These are phyloP conservation scores for Dendrobium catenatum DNA, from an alignment of 106 monocot genomes.

Conservation along the genomic window DNA sequence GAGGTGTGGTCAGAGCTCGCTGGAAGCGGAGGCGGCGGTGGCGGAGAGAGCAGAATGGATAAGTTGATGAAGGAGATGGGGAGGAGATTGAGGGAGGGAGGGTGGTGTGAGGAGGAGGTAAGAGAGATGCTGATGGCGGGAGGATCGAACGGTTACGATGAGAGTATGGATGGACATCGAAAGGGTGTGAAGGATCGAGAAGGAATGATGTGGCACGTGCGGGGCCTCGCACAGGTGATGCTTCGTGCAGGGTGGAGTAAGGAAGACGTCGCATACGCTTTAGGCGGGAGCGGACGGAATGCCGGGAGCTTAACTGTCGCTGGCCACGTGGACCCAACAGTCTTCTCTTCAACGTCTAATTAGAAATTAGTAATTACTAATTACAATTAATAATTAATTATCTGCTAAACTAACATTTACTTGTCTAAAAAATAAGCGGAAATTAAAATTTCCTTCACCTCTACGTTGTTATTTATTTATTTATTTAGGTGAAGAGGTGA, in stretches of 20 bases:
- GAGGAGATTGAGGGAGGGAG: constrained; percentile 38
- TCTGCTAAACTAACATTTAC: too few relatives aligned
- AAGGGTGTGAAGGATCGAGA: constrained; percentile 15
- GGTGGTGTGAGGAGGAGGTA: constrained; percentile 54
- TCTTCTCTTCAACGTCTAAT: too few relatives aligned
- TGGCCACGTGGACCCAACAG: too few relatives aligned
- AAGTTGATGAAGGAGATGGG: constrained; percentile 7
- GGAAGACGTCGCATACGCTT: constrained; percentile 39
- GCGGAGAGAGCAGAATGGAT: neutral
- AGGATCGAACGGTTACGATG: constrained; percentile 12
- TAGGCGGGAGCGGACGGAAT: constrained; percentile 12
- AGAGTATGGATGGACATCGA: constrained; percentile 7
- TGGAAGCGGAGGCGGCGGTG: neutral
- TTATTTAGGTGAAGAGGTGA: too few relatives aligned
- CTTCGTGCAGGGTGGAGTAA: constrained; percentile 48
- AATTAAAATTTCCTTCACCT: too few relatives aligned
- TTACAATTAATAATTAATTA: too few relatives aligned
- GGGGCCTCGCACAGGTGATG: constrained; percentile 30
- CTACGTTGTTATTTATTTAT: too few relatives aligned
- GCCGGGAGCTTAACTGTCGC: too few relatives aligned
- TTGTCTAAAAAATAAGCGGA: too few relatives aligned
- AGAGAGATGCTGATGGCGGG: constrained; percentile 23
- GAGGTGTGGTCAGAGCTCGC: constrained; percentile 1
- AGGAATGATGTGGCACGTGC: constrained; percentile 30
- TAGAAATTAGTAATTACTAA: too few relatives aligned